These are phyloP conservation scores for Ceratobasidium sp. DNA, from an alignment of 1,284 basidiomycete genomes.

Conservation along the genomic window DNA sequence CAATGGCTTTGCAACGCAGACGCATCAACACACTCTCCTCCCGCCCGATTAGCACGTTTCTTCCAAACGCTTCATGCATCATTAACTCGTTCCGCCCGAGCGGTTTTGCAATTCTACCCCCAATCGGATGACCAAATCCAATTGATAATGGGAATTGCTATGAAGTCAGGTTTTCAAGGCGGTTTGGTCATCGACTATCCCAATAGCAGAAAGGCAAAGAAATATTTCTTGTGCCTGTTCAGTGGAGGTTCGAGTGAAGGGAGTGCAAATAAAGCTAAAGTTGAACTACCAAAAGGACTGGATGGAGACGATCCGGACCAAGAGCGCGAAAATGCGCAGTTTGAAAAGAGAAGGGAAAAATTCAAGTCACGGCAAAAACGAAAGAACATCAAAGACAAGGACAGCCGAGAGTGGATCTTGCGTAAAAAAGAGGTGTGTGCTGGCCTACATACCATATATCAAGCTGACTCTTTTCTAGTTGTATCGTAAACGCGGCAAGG, in stretches of 20 bases:
- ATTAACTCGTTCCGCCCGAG: slow-evolving; percentile 89
- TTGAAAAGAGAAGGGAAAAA: slow-evolving; percentile 72
- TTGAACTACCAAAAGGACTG: slow-evolving; percentile 71
- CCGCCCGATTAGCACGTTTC: slow-evolving; percentile 88
- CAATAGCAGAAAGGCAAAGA: slow-evolving; percentile 91
- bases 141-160: slow-evolving; percentile 91
- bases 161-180: slow-evolving; percentile 94
- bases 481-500: slow-evolving; percentile 80
- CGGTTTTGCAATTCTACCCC: slow-evolving; percentile 95
- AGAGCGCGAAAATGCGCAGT: slow-evolving; percentile 60
- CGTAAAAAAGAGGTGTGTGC: slow-evolving; percentile 76
- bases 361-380: slow-evolving; percentile 60
- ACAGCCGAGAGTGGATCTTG: slow-evolving; percentile 74
- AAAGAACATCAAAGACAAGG: slow-evolving; percentile 61
- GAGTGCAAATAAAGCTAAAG: slow-evolving; percentile 50
- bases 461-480: slow-evolving; percentile 55
- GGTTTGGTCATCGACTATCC: slow-evolving; percentile 97
- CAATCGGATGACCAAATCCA: slow-evolving; percentile 94
- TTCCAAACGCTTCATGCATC: slow-evolving; percentile 96
- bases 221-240: slow-evolving; percentile 71
- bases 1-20: slow-evolving; percentile 99
- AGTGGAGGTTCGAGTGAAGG: slow-evolving; percentile 43
- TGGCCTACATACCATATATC: background rate
- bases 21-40: slow-evolving; percentile 88
- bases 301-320: slow-evolving; percentile 59